Base-by-base conservation (phyloP, 1,284 basidiomycete genomes). In the Austropuccinia psidii region DNA sequence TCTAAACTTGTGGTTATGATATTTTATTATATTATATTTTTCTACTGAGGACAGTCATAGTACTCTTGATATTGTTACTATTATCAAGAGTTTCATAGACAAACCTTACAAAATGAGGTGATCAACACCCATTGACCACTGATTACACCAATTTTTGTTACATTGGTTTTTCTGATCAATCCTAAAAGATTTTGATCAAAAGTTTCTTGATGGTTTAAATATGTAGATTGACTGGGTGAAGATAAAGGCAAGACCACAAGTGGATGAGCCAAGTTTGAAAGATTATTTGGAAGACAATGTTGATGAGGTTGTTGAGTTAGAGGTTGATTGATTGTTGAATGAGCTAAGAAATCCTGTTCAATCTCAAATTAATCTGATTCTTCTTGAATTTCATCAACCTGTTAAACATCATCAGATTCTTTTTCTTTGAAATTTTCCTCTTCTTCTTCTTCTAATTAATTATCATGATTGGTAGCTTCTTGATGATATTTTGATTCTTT, bases 51-150 rank as follows among this genome's bases (percentile, higher is more conserved):
- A n/a, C n/a, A n/a, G n/a, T n/a, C n/a, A n/a, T n/a, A n/a, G n/a
- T n/a, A n/a, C n/a, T n/a, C n/a, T n/a, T n/a, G n/a, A n/a, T n/a
- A n/a, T n/a, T n/a, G n/a, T n/a, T n/a, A n/a, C n/a, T n/a, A n/a
- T n/a, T n/a, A n/a, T n/a, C n/a, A n/a, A n/a, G n/a, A n/a, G n/a
- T n/a, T n/a, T n/a, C n/a, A n/a, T n/a, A n/a, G n/a, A n/a, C n/a
- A n/a, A n/a, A n/a, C n/a, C n/a, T n/a, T n/a, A n/a, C n/a, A n/a
- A 75, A 74, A 54, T 66, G 8, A 43, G 31, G 41, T 39, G 45
- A 77, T 73, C 79, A 88, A 77, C 78, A 91, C 92, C 93, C 93
- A 95, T 80, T 96, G 91, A 39, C 90, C 90, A 76, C 88, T 87
- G 76, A 94, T 86, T 4, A 90, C 82, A 0, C 92, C 93, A 33